phyloP scores from a whole-genome alignment of 371 early-diverging fungal genomes.

The Actinomucor elegans region DNA sequence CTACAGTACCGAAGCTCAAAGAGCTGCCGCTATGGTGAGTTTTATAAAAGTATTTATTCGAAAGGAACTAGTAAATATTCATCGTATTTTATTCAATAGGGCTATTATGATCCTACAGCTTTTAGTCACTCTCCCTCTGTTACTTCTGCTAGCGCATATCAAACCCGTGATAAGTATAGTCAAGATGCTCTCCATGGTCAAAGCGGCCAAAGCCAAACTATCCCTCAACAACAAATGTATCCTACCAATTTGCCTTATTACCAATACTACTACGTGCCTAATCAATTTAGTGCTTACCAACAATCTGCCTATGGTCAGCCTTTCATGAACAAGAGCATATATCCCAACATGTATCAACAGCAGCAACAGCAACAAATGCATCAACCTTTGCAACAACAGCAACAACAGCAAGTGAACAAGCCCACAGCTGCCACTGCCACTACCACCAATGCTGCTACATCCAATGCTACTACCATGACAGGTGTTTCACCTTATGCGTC shows the following conservation, averaged over 20 bases:
- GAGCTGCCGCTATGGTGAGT: conserved; percentile 53
- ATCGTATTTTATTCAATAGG: conserved; percentile 18
- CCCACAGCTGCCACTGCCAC: conserved; percentile 20
- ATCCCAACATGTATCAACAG: conserved; percentile 67
- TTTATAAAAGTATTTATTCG: neutral
- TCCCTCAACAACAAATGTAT: conserved; percentile 40
- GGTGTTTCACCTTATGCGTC: conserved; percentile 34
- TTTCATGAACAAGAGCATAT: conserved; percentile 83
- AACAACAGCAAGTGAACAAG: conserved; percentile 17
- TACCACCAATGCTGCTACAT: conserved; percentile 15
- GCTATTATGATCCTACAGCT: conserved; percentile 60
- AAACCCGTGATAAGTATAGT: conserved; percentile 34
- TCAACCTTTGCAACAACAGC: too few species aligned
- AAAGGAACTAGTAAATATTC: neutral
- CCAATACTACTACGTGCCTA: conserved; percentile 75
- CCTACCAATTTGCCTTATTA: conserved; percentile 58
- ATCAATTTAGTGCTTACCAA: conserved; percentile 72
- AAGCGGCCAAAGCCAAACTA: conserved; percentile 17
- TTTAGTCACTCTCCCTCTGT: conserved; percentile 44
- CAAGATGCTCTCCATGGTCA: conserved; percentile 23
- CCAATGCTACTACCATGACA: too few species aligned
- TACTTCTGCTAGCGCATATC: conserved; percentile 40
- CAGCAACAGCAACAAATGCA: conserved; percentile 24
- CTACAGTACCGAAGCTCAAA: conserved; percentile 48
- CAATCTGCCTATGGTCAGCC: conserved; percentile 81